Conservation (phyloP, 176 grass and related monocot genomes). For the Elymus sibiricus region DNA sequence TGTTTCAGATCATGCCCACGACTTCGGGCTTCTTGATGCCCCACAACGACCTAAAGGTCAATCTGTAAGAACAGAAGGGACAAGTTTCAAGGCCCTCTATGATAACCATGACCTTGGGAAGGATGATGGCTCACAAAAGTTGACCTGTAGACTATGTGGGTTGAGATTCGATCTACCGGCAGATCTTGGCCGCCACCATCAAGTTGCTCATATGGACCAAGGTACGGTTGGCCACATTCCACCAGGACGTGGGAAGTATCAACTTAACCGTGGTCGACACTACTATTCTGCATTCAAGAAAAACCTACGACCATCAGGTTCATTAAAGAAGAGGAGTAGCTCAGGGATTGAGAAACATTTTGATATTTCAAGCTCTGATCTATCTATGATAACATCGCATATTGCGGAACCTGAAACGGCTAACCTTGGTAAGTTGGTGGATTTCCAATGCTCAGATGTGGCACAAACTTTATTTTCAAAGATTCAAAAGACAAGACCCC, state of each 20-base stretch:
- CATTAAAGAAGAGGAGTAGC: conserved; percentile 60
- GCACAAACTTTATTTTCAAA: conserved; percentile 74
- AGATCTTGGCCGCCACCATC: conserved; percentile 79
- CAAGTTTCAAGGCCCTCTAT: conserved; percentile 32
- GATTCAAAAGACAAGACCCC: conserved; percentile 79
- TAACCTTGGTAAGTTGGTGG: conserved; percentile 54
- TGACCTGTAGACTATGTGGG: conserved; percentile 71
- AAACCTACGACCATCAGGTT: conserved; percentile 45
- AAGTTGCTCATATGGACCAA: conserved; percentile 69
- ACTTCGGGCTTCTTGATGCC: conserved; percentile 61
- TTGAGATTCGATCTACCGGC: conserved; percentile 75
- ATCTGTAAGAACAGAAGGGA: conserved; percentile 43
- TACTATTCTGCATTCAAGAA: conserved; percentile 75
- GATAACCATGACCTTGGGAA: conserved; percentile 39
- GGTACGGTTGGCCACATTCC: conserved; percentile 34
- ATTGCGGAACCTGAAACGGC: conserved; percentile 47
- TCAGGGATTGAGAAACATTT: conserved; percentile 55
- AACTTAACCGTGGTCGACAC: conserved; percentile 76
- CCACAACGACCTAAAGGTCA: conserved; percentile 42
- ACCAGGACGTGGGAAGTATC: conserved; percentile 74
- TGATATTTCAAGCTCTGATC: conserved; percentile 38
- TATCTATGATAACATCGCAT: conserved; percentile 35
- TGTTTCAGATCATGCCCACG: conserved; percentile 66
- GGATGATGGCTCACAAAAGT: conserved; percentile 53
- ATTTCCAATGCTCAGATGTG: conserved; percentile 69